These are phyloP conservation scores for Phialemonium atrogriseum DNA, from an alignment of 2,329 filamentous ascomycete genomes.

Conservation along the genomic window DNA sequence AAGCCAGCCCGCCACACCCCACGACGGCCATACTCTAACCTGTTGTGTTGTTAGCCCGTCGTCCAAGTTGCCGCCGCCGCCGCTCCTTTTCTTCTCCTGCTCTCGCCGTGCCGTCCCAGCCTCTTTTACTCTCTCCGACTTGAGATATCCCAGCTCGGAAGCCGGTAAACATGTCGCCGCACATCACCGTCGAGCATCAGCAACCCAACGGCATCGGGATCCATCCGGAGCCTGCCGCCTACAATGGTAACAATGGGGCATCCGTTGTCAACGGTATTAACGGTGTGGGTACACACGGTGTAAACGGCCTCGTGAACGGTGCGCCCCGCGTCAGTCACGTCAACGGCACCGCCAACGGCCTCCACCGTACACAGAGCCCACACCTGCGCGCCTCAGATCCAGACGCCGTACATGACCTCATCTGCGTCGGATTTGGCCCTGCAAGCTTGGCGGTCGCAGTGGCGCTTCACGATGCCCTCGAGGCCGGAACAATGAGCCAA, in stretches of 20 bases:
- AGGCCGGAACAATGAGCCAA: constrained; percentile 35
- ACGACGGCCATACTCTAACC: too few relatives aligned
- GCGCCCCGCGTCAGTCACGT: background rate
- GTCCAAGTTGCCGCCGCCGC: too few relatives aligned
- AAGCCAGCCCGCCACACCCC: too few relatives aligned
- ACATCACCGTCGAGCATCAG: constrained; percentile 5
- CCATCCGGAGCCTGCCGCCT: too few relatives aligned
- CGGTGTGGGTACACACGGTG: too few relatives aligned
- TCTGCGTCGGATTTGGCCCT: constrained; percentile 90
- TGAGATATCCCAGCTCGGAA: too few relatives aligned
- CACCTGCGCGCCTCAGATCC: constrained; percentile 36
- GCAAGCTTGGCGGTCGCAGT: constrained; percentile 85
- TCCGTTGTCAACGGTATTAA: constrained; percentile 4
- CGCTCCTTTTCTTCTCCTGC: too few relatives aligned
- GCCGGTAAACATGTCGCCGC: constrained; percentile 2
- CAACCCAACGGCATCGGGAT: constrained; percentile 7
- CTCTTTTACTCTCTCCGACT: too few relatives aligned
- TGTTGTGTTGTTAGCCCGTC: too few relatives aligned
- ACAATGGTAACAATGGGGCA: background rate
- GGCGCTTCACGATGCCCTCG: constrained; percentile 73
- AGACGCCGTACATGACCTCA: constrained; percentile 68
- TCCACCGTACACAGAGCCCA: constrained; percentile 8
- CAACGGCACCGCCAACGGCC: constrained; percentile 3
- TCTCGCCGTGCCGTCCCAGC: too few relatives aligned
- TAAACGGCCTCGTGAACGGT: constrained; percentile 2